Conservation (phyloP, 2,329 filamentous ascomycete species). For the Alternaria ventricosa region DNA sequence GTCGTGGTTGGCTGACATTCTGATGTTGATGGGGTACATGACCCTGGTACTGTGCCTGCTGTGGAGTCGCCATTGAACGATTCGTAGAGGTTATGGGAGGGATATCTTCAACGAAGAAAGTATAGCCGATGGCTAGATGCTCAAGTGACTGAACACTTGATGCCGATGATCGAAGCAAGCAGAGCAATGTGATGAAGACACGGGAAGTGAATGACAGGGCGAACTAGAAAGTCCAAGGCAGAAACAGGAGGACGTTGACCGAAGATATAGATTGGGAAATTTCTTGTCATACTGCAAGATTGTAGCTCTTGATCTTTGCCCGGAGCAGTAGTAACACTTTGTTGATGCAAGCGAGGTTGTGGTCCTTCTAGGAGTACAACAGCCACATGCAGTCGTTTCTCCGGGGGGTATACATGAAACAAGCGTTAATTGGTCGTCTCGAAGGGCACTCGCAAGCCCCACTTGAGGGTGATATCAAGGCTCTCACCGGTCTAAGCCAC, state of each 20-base stretch:
- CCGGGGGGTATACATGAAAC: conserved; percentile 7
- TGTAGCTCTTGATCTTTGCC: conserved; percentile 5
- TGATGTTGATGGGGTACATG: conserved; percentile 21
- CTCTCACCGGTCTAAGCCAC: conserved; percentile 33
- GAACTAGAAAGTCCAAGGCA: conserved; percentile 15
- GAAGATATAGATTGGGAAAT: conserved; percentile 19
- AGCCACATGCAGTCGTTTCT: conserved; percentile 2
- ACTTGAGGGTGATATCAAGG: conserved; percentile 13
- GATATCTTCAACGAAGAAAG: not conserved
- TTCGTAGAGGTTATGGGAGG: conserved; percentile 9
- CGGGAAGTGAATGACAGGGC: conserved; percentile 10
- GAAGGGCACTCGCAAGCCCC: conserved; percentile 21
- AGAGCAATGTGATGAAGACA: not conserved
- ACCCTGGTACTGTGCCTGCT: conserved; percentile 14
- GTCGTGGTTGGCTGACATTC: conserved; percentile 19
- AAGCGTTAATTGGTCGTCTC: conserved; percentile 17
- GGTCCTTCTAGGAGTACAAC: conserved; percentile 12
- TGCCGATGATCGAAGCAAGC: not conserved
- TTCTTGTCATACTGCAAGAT: conserved; percentile 10
- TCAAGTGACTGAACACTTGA: not conserved
- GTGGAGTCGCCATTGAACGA: conserved; percentile 15
- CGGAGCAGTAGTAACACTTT: conserved; percentile 16
- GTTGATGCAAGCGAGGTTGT: conserved; percentile 15
- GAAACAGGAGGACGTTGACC: conserved; percentile 16
- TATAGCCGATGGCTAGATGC: not conserved